Evolutionary conservation across 2,329 filamentous ascomycete genomes (phyloP).

Genomic region (Xylariales sp.): DNA sequence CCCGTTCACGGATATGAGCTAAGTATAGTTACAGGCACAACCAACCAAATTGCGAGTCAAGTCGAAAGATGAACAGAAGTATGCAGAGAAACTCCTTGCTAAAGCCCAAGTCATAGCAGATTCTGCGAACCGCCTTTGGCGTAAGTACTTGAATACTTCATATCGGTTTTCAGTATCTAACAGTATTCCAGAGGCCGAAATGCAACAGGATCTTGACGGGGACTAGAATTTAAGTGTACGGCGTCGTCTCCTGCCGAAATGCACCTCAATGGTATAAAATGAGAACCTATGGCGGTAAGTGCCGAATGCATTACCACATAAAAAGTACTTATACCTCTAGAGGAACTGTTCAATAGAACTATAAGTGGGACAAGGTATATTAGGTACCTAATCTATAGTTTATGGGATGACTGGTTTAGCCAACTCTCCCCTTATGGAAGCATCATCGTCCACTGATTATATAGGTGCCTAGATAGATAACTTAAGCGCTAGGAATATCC

Average conservation of each 20-base stretch:
- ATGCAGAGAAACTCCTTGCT: constrained; percentile 70
- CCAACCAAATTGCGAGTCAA: constrained; percentile 71
- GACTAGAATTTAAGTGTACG: constrained; percentile 46
- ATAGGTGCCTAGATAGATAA: neutral
- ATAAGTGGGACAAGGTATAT: neutral
- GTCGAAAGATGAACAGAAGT: constrained; percentile 67
- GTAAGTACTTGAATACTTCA: constrained; percentile 55
- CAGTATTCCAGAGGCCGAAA: constrained; percentile 57
- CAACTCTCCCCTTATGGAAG: neutral
- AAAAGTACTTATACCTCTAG: neutral
- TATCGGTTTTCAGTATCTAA: constrained; percentile 36
- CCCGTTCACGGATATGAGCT: constrained; percentile 21
- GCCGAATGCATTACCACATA: neutral
- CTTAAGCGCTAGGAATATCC: neutral
- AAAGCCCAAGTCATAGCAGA: constrained; percentile 77
- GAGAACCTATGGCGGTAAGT: neutral
- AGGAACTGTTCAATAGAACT: neutral
- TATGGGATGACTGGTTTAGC: neutral
- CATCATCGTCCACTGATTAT: neutral
- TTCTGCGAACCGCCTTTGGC: constrained; percentile 77
- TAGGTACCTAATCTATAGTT: neutral
- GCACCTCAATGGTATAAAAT: neutral
- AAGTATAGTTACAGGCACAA: constrained; percentile 65
- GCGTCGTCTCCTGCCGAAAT: neutral
- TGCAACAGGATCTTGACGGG: constrained; percentile 62